A percentile compares a stretch with the other conserved stretches of the same genome.
These are phyloP conservation scores for Scheffersomyces cryptocercus DNA, from an alignment of 1,139 yeast genomes.

Conservation along the genomic window DNA sequence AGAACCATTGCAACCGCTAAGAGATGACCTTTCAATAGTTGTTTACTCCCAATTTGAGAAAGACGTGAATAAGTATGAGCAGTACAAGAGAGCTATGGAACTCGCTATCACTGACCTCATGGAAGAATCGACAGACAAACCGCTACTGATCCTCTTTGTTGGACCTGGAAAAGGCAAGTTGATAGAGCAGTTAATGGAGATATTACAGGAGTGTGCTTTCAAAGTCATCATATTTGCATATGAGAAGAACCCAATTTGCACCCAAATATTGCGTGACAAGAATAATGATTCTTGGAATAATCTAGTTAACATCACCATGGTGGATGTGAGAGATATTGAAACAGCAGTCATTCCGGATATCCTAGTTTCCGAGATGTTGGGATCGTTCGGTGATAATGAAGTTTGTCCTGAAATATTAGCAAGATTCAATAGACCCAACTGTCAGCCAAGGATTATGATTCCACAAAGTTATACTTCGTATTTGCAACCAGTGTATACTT, in stretches of 20 bases:
- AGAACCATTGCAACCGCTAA: conserved; percentile 72
- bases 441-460: conserved; percentile 45
- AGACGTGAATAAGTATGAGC: conserved; percentile 66
- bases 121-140: neutral
- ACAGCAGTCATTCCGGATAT: conserved; percentile 39
- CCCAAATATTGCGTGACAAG: conserved; percentile 42
- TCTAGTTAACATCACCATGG: conserved; percentile 48
- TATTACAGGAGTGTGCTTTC: conserved; percentile 23
- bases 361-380: conserved; percentile 77
- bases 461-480: conserved; percentile 64
- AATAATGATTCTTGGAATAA: conserved; percentile 47
- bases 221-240: conserved; percentile 27
- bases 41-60: conserved; percentile 71
- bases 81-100: conserved; percentile 66
- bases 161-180: conserved; percentile 92
- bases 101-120: conserved; percentile 48
- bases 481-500: conserved; percentile 67
- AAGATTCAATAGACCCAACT: conserved; percentile 11
- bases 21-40: conserved; percentile 52
- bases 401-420: conserved; percentile 75
- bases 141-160: conserved; percentile 51
- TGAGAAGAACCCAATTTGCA: conserved; percentile 73
- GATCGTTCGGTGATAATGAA: conserved; percentile 93
- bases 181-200: conserved; percentile 51
- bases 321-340: conserved; percentile 58